Percentiles rank a stretch among this genome's conserved stretches.
These are phyloP conservation scores for Dichotomocladium elegans DNA, from an alignment of 371 early-diverging fungal genomes.

Conservation along the genomic window DNA sequence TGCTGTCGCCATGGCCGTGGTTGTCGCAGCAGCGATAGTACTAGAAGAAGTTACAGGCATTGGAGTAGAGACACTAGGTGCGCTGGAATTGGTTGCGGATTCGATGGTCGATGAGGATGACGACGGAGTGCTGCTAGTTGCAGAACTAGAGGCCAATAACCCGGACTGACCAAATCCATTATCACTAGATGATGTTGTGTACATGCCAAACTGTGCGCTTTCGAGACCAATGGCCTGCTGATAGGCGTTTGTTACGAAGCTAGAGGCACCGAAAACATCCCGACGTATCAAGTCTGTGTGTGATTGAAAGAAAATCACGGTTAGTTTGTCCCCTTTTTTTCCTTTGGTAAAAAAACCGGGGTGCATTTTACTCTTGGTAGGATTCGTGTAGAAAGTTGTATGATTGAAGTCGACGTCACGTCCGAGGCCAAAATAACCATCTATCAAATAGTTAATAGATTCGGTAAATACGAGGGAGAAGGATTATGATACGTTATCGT, in stretches of 20 bases:
- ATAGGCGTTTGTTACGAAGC: constrained; percentile 37
- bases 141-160: no score
- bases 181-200: constrained; percentile 14
- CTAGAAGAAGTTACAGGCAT: no score
- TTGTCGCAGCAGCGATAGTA: not conserved
- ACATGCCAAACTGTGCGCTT: constrained; percentile 40
- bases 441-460: constrained; percentile 6
- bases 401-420: constrained; percentile 31
- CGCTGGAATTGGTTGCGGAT: not conserved
- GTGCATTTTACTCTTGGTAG: constrained; percentile 22
- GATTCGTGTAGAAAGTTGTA: constrained; percentile 11
- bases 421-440: constrained; percentile 46
- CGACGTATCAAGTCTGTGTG: constrained; percentile 4
- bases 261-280: constrained; percentile 18
- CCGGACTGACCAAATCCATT: constrained; percentile 26
- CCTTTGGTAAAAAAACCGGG: not conserved
- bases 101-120: no score
- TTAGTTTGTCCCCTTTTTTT: not conserved
- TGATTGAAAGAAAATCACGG: not conserved
- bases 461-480: not conserved
- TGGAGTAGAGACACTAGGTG: not conserved
- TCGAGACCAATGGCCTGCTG: constrained; percentile 31
- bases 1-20: not conserved
- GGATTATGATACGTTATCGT: not conserved
- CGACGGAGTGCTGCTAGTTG: no score